Base-by-base conservation (phyloP, 1,139 yeast species). In the Scheffersomyces segobiensis region DNA sequence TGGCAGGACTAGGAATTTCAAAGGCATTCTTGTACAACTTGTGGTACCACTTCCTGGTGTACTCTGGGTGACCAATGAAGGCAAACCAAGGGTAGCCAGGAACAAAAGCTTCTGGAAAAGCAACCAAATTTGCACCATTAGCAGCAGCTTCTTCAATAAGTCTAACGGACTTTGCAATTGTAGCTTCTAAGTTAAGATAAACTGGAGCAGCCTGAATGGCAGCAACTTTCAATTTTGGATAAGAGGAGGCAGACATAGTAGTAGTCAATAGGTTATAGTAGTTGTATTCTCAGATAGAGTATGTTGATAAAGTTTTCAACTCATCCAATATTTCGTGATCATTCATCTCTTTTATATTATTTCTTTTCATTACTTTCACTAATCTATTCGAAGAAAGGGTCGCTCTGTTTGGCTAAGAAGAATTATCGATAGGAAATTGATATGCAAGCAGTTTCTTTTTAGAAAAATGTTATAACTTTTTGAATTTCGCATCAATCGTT, bases 141-240 rank as follows among this genome's bases (percentile, higher is more conserved):
- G 47, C 51, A 26, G 59, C 57, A 19, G 66, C 67, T 55, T 63
- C 66, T n/a, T 50, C 52, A 24, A 65, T 64, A 12, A 65, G 50
- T 21, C 54, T 53, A 48, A 55, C 57, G 24, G 53, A 54, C 54
- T 63, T 65, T 14, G 42, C 52, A 46, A 65, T 65, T 5, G 67
- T 53, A 12, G 51, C 65, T 22, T 63, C 55, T 12, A 65, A 57
- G 51, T 65, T 56, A 20, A 46, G 55, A 57, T 59, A 65, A 32
- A 56, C 66, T 24, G 68, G 67, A 48, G 58, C 66, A 39, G 63
- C 57, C 53, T 65, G 68, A 49, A 63, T 67, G 42, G 56, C 64
- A 39, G 67, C 67, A 18, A 59, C 71, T 65, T n/a, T 71, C 50
- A 48, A 48, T 48, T 48, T 48, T 48, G 50, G 50, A 10, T 48